Evolutionary conservation across 2,329 filamentous ascomycete genomes (phyloP).

Genomic region (Pestalotiopsis sp.): DNA sequence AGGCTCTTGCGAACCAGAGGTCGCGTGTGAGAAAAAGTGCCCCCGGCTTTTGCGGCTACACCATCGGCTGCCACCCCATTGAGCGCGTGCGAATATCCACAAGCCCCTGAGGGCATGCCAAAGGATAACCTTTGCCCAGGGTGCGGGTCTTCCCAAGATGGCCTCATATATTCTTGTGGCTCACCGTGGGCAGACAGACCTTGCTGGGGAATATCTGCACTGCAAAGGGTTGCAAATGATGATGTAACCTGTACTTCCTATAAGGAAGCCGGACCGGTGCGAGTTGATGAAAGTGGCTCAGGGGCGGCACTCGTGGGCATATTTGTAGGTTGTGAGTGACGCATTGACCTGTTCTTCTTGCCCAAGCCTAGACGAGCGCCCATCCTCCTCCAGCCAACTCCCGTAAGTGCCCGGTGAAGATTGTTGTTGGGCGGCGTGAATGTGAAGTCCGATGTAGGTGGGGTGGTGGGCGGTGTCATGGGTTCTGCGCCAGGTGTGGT

Average conservation of each 20-base stretch:
- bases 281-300: slow-evolving; percentile 37
- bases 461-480: slow-evolving; percentile 74
- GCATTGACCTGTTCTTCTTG: slow-evolving; percentile 49
- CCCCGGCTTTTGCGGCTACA: slow-evolving; percentile 50
- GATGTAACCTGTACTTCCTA: slow-evolving; percentile 61
- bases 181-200: slow-evolving; percentile 11
- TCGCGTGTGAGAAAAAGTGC: slow-evolving; percentile 23
- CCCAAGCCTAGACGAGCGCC: slow-evolving; percentile 60
- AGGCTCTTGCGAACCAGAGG: slow-evolving; percentile 21
- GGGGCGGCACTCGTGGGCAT: slow-evolving; percentile 41
- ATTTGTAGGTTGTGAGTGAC: slow-evolving; percentile 42
- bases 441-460: slow-evolving; percentile 61
- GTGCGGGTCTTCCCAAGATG: slow-evolving; percentile 45
- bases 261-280: slow-evolving; percentile 41
- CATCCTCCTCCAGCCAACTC: slow-evolving; percentile 65
- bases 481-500: slow-evolving; percentile 59
- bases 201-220: slow-evolving; percentile 16
- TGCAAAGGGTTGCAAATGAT: slow-evolving; percentile 40
- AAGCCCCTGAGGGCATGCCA: slow-evolving; percentile 23
- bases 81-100: slow-evolving; percentile 18
- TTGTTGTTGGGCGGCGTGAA: slow-evolving; percentile 53
- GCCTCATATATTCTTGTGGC: slow-evolving; percentile 19
- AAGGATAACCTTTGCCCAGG: slow-evolving; percentile 42
- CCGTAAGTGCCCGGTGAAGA: slow-evolving; percentile 54
- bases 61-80: slow-evolving; percentile 38